Evolutionary conservation across 2,329 filamentous ascomycete species (phyloP), one percentile per base, ranked within the genome.

Genomic region (Trichothecium sympodiale): DNA sequence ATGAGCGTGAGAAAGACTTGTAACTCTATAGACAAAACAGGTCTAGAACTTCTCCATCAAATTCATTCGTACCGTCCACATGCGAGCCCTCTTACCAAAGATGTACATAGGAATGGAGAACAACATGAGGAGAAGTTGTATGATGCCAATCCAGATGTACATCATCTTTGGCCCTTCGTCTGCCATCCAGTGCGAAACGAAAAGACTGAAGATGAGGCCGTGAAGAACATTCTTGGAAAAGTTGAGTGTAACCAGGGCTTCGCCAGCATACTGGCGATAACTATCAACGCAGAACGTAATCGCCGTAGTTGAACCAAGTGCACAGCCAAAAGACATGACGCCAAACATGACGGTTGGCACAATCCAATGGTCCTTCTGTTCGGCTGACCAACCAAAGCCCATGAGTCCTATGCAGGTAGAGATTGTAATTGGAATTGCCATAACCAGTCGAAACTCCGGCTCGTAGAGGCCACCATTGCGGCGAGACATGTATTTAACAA

Each of bases 221-320:
- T 96, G 89, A 17, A 95, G 74, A 37, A 95, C 72, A 53, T 95
- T 96, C 67, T 96, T 96, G 60, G 77, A 79, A 52, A 95, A 91
- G 52, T 95, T 96, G 46, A 96, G 65, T 15, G 89, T 95, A 12
- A 96, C 91, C 25, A 96, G 69, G 3, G 89, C 88, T 59, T 96
- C 89, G 15, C 87, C 88, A 1, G 89, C 89, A 56, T 94, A 95
- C 50, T 93, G 82, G 9, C 88, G 72, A 57, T 96, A 95, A 44
- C 80, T 87, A 59, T 96, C 89, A 7, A 96, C 86, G 37, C 83
- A 87, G 49, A 94, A 96, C 0, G 89, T 95, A 50, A 96, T 94
- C 15, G 85, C 71, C 0, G 88, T 96, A 0, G 89, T 95, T 18
- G 81, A 87, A 1, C 86, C 89, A 2, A 96, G 67, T 3, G 83